Base-by-base conservation (phyloP, 768 basidiomycete genomes). In the Lepiota subincarnata region DNA sequence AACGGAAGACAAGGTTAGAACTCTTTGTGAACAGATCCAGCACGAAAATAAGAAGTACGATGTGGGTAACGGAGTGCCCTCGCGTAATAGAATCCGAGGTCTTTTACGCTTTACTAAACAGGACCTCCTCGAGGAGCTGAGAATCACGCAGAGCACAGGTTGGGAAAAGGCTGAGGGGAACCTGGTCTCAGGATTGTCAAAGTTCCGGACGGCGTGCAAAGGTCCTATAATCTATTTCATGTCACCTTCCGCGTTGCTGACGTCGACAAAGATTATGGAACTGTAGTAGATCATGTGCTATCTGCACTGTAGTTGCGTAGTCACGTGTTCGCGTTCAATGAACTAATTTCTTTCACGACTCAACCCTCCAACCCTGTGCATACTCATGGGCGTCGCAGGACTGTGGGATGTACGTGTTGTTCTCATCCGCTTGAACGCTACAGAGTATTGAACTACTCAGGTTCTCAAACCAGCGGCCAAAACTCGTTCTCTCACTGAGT, bases 401-500 rank as follows among this genome's bases (percentile, higher is more conserved):
- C 64, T 79, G 52, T 79, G 78, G 78, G 71, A 74, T 64, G 80
- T 77, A 59, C 46, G 70, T 64, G 18, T 12, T 12, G 55, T 10
- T 24, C n/a, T 35, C 37, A 58, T 16, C 19, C 34, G 19, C 18
- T 50, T 20, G 14, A 57, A 20, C 59, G n/a, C 45, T 58, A 8
- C 40, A 40, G 22, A 34, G 31, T 13, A 37, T 38, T 37, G 40
- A 46, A 31, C 39, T 39, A 3, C n/a, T 20, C 47, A 77, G 88
- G 73, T 91, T 43, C 70, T 92, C 16, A 78, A 82, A 34, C 89
- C 89, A 2, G 86, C 87, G 3, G 84, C 81, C 1, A 74, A 83
- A 60, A 73, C 76, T 8, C 83, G 89, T 26, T 92, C 93, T 8
- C 70, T 94, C 35, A 88, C 89, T 0, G 81, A 90, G 44, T 71